Percentiles rank a stretch among this genome's conserved stretches.
Evolutionary conservation across 768 basidiomycete species (phyloP).

Genomic region (Hydnum rufescens): DNA sequence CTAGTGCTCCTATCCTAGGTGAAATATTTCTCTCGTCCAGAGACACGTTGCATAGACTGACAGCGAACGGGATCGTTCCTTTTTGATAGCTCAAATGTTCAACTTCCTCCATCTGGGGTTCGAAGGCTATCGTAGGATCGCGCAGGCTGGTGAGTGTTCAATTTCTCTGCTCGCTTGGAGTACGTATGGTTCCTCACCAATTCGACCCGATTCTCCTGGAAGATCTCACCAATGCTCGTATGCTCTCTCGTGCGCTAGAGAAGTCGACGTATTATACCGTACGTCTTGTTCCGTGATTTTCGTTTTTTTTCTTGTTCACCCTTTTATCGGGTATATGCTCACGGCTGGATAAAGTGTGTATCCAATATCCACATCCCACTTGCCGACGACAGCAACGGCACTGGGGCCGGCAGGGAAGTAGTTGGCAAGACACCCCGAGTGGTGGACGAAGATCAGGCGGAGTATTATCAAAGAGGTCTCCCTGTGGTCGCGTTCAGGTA

Average conservation of each 20-base stretch:
- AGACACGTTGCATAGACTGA: too few species aligned
- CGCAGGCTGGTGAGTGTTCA: slow-evolving; percentile 12
- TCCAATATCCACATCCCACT: slow-evolving; percentile 31
- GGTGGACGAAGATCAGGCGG: slow-evolving; percentile 22
- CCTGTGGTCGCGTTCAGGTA: slow-evolving; percentile 34
- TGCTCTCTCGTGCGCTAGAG: slow-evolving; percentile 45
- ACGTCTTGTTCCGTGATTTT: background rate
- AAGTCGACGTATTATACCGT: slow-evolving; percentile 32
- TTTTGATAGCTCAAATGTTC: slow-evolving; percentile 19
- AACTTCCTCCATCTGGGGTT: slow-evolving; percentile 43
- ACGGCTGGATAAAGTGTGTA: slow-evolving; percentile 17
- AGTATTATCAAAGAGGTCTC: slow-evolving; percentile 30
- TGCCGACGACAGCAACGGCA: slow-evolving; percentile 5
- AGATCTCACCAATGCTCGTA: slow-evolving; percentile 40
- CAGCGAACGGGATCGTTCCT: too few species aligned
- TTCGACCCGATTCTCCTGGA: slow-evolving; percentile 25
- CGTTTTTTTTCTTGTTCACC: background rate
- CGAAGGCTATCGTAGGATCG: slow-evolving; percentile 18
- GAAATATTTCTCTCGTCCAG: too few species aligned
- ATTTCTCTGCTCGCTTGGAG: slow-evolving; percentile 4
- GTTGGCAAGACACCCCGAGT: slow-evolving; percentile 29
- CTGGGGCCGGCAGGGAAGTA: slow-evolving; percentile 3
- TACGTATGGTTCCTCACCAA: slow-evolving; percentile 22
- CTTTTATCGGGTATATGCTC: background rate
- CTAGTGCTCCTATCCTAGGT: slow-evolving; percentile 41